Evolutionary conservation across 805 yeast genomes (phyloP).

Genomic region (Candida hungchunana): DNA sequence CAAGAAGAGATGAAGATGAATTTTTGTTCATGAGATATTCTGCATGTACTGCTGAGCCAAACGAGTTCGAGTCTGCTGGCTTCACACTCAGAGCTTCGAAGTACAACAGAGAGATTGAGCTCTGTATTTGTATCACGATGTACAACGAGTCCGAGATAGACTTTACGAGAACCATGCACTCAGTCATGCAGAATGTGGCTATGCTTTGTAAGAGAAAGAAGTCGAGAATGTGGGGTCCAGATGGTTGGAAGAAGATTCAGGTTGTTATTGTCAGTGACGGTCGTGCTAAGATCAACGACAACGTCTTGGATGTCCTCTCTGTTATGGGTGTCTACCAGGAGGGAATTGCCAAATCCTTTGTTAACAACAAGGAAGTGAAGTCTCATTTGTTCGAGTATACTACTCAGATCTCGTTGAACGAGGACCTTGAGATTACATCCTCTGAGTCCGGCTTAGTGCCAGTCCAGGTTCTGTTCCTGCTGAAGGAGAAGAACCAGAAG

Average conservation of each 20-base stretch:
- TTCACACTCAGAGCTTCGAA: slow-evolving; percentile 85
- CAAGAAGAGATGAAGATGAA: slow-evolving; percentile 86
- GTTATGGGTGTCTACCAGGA: slow-evolving; percentile 98
- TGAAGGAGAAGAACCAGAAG: slow-evolving; percentile 88
- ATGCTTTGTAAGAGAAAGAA: slow-evolving; percentile 77
- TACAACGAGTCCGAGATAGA: slow-evolving; percentile 91
- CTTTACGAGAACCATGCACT: slow-evolving; percentile 90
- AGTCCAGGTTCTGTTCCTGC: slow-evolving; percentile 87
- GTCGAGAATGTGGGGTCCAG: slow-evolving; percentile 91
- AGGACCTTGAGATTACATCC: slow-evolving; percentile 84
- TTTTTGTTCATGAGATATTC: slow-evolving; percentile 95
- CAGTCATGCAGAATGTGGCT: slow-evolving; percentile 88
- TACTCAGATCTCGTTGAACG: slow-evolving; percentile 89
- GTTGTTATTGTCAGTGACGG: slow-evolving; percentile 93
- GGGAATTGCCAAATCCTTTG: slow-evolving; percentile 92
- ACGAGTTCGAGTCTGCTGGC: slow-evolving; percentile 73
- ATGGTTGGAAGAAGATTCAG: slow-evolving; percentile 95
- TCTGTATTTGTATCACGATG: slow-evolving; percentile 93
- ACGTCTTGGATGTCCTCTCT: slow-evolving; percentile 82
- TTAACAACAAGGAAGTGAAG: slow-evolving; percentile 84
- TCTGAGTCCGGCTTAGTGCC: slow-evolving; percentile 90
- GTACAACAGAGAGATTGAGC: slow-evolving; percentile 85
- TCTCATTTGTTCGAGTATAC: slow-evolving; percentile 96
- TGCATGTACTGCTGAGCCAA: slow-evolving; percentile 93
- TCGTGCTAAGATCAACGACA: slow-evolving; percentile 78